Evolutionary conservation across 1,284 basidiomycete genomes (phyloP), one percentile per base, ranked within the genome.

Genomic region (Lentinula novae-zelandiae): DNA sequence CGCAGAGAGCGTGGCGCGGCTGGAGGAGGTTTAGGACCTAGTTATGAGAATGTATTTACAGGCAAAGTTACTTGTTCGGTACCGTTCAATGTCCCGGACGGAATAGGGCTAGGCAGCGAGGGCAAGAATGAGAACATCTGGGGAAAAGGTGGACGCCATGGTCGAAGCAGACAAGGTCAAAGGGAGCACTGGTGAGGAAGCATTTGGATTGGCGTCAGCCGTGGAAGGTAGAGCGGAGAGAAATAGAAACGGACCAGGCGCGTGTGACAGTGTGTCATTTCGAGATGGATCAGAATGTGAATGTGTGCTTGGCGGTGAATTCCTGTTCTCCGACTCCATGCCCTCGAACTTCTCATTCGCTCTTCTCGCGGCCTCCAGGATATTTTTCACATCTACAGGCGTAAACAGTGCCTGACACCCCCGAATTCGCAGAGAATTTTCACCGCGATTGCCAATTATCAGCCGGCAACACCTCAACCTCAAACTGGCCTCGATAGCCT

Each of bases 21-120:
- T 10, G 58, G n/a, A 13, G 58, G 50, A 20, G 31, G 20, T 8
- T 39, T 42, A 27, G 57, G 49, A 27, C 54, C 54, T 84, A 87
- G 83, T 63, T 83, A 89, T 60, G 87, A 89, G 53, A 85, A 81
- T 58, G 76, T 86, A 10, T 90, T 90, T 68, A 95, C 94, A 0
- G 94, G 94, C 2, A 90, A 91, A 67, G 94, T 97, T 51, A 95
- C 93, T 1, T 97, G 95, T 71, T 95, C 93, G 0, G 91, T 95
- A 27, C 94, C 96, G 3, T 96, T 96, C 71, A 87, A 93, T 94
- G 91, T 90, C 3, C 75, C 82, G 2, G 90, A 94, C 68, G 83
- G 86, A 3, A 81, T 89, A 40, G 81, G 82, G 8, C 78, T 95
- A 6, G 85, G 22, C 22, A 22, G 22, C 22, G 22, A 22, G 22